Evolutionary conservation across 345 rosid species (phyloP).

Genomic region (Luvunga scandens): DNA sequence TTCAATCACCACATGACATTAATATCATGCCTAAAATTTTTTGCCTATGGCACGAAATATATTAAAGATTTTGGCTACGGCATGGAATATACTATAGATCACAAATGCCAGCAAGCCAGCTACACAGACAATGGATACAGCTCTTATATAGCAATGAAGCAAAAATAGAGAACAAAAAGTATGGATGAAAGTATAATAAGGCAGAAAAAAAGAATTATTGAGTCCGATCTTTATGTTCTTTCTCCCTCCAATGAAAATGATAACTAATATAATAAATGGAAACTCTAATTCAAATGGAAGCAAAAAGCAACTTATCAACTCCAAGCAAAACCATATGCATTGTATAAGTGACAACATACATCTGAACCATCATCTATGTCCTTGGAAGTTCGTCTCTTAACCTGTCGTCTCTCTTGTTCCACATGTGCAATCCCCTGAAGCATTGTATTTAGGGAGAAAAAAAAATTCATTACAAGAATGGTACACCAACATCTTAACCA

Average conservation of each 20-base stretch:
- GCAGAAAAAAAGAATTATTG: not conserved
- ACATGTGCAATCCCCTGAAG: conserved; percentile 49
- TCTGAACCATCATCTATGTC: conserved; percentile 73
- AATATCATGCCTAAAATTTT: not conserved
- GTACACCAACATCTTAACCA: conserved; percentile 18
- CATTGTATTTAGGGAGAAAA: conserved; percentile 16
- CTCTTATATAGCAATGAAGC: conserved; percentile 1
- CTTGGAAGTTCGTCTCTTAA: conserved; percentile 51
- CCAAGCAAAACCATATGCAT: conserved; percentile 4
- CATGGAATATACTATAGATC: not conserved
- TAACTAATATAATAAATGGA: not conserved
- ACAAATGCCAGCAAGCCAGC: not conserved
- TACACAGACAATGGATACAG: not conserved
- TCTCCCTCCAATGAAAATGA: not conserved
- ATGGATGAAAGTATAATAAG: not conserved
- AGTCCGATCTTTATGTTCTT: not conserved
- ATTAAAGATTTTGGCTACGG: not conserved
- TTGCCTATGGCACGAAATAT: not conserved
- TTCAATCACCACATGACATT: not conserved
- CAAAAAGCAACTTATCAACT: not conserved
- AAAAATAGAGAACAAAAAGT: not conserved
- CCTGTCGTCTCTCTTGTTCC: conserved; percentile 50
- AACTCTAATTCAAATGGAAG: not conserved
- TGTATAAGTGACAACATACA: conserved; percentile 40
- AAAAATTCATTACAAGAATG: conserved; percentile 19